These are phyloP conservation scores for Pseudopyricularia cyperi DNA, from an alignment of 2,329 filamentous ascomycete genomes.

Conservation along the genomic window DNA sequence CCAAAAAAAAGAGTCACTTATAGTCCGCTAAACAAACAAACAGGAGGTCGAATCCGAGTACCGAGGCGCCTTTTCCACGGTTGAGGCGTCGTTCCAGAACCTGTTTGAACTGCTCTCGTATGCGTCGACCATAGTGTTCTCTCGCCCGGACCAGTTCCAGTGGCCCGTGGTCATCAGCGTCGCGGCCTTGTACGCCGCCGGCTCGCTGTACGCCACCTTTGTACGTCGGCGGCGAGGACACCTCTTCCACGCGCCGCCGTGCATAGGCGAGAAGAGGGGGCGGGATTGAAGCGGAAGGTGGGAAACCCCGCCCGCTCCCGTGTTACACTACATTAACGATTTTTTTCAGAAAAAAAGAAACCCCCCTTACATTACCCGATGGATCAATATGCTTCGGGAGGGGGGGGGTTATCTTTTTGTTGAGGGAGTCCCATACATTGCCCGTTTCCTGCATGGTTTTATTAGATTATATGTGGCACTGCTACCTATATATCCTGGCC, in stretches of 20 bases:
- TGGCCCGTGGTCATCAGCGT: constrained; percentile 49
- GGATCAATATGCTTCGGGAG: no score
- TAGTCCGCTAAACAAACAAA: neutral
- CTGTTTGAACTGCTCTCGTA: constrained; percentile 58
- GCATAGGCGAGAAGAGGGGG: constrained; percentile 4
- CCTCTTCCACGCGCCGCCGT: constrained; percentile 33
- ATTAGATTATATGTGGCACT: no score
- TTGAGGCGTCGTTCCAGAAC: constrained; percentile 57
- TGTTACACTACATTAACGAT: no score
- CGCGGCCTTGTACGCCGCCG: constrained; percentile 33
- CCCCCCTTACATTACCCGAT: no score
- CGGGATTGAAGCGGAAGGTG: no score
- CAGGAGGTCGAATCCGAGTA: constrained; percentile 39
- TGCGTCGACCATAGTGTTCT: constrained; percentile 50
- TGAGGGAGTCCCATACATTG: no score
- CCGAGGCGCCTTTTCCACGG: constrained; percentile 56
- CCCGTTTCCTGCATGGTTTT: no score
- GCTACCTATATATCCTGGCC: no score
- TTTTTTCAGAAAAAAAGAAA: no score
- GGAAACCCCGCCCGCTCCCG: no score
- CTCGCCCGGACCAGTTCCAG: constrained; percentile 48
- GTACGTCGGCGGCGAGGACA: constrained; percentile 46
- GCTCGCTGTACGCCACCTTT: constrained; percentile 39
- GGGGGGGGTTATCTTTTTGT: no score
- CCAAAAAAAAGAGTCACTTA: neutral